Percentiles rank a stretch among this genome's conserved stretches.
Conservation (phyloP, 2,329 filamentous ascomycete genomes). For the Talaromyces atroroseus region DNA sequence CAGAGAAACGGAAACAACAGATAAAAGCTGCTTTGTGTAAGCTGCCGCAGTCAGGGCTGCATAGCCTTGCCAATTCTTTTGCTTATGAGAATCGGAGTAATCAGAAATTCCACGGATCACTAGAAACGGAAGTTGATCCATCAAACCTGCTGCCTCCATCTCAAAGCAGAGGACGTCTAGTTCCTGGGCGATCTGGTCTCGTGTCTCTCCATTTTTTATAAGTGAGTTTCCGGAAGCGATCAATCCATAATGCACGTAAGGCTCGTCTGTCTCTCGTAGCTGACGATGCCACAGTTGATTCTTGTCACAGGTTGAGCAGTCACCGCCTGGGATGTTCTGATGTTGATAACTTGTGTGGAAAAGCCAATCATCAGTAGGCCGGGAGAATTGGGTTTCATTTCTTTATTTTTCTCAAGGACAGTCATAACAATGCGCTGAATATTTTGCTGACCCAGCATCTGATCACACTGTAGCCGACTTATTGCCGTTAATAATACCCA, state of each 20-base stretch:
- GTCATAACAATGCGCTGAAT: background rate
- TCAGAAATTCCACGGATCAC: background rate
- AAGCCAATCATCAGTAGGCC: background rate
- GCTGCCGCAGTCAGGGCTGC: conserved; percentile 11
- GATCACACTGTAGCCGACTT: background rate
- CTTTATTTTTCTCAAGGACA: background rate
- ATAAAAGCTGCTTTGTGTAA: conserved; percentile 6
- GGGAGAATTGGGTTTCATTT: background rate
- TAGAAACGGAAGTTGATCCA: background rate
- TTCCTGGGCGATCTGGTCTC: background rate
- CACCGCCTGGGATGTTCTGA: no score
- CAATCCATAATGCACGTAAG: background rate
- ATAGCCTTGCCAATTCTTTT: background rate
- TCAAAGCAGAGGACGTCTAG: background rate
- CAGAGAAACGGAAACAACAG: background rate
- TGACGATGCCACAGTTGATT: background rate
- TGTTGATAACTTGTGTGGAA: background rate
- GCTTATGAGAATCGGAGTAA: background rate
- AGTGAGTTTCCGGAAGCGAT: background rate
- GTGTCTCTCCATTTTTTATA: background rate
- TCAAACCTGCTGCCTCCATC: background rate
- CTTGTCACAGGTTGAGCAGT: background rate
- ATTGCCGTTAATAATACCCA: background rate
- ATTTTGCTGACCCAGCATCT: background rate
- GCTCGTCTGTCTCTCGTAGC: background rate